phyloP scores from a whole-genome alignment of 2,329 filamentous ascomycete genomes.

The Colletotrichum sp. region DNA sequence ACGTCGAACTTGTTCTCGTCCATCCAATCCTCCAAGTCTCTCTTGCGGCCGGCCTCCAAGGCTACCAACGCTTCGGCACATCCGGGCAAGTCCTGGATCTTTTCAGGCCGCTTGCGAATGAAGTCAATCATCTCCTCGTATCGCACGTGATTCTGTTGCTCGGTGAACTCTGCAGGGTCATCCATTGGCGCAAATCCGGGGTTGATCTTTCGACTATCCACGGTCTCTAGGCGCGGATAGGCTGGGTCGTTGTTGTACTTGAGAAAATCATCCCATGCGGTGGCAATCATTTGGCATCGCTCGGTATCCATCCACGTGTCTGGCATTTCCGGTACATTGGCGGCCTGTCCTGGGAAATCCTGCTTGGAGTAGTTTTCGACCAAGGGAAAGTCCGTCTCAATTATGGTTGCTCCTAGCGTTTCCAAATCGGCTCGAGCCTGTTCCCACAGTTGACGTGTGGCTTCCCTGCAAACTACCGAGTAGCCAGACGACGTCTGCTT shows the following conservation, averaged over 20 bases:
- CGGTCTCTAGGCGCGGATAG: constrained; percentile 38
- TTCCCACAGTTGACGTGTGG: constrained; percentile 31
- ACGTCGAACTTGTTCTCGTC: constrained; percentile 4
- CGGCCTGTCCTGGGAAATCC: neutral
- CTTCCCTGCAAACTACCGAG: neutral
- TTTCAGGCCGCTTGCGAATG: neutral
- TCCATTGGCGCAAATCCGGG: constrained; percentile 14
- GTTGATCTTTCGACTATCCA: constrained; percentile 40
- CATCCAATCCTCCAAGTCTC: constrained; percentile 14
- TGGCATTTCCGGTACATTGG: constrained; percentile 1
- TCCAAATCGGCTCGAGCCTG: constrained; percentile 39
- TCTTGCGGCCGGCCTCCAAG: constrained; percentile 3
- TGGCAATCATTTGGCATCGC: constrained; percentile 43
- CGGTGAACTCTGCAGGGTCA: neutral
- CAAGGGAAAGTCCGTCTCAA: constrained; percentile 29
- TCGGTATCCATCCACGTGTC: constrained; percentile 44
- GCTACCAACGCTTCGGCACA: neutral
- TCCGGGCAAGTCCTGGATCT: neutral
- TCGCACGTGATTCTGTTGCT: constrained; percentile 14
- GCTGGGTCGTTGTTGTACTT: constrained; percentile 42
- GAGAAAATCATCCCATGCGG: constrained; percentile 58
- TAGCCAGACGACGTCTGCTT: constrained; percentile 24
- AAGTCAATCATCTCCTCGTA: constrained; percentile 12
- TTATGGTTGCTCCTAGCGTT: constrained; percentile 42
- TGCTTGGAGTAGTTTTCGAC: constrained; percentile 4